phyloP scores from a whole-genome alignment of 2,329 filamentous ascomycete genomes.

The Endothia cerciana region DNA sequence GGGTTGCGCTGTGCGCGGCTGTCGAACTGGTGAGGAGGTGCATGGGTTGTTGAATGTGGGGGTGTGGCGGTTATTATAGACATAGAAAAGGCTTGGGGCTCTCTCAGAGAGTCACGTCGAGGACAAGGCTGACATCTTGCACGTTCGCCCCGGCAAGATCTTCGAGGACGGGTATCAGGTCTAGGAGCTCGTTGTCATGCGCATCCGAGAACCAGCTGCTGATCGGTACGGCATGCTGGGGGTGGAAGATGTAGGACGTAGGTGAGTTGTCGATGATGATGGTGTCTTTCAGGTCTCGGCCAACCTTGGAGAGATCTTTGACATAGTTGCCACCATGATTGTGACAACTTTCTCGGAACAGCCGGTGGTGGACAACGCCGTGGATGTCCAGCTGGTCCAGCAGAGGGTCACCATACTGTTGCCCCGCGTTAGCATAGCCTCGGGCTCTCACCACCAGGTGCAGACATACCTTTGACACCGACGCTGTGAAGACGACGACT shows the following conservation, averaged over 20 bases:
- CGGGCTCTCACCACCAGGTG: not conserved
- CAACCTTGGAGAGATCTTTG: constrained; percentile 97
- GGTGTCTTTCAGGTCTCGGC: constrained; percentile 91
- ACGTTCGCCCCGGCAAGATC: constrained; percentile 89
- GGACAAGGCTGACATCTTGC: constrained; percentile 93
- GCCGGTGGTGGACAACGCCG: constrained; percentile 89
- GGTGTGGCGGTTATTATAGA: constrained; percentile 32
- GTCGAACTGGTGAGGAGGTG: constrained; percentile 23
- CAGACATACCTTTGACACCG: constrained; percentile 83
- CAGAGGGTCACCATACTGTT: constrained; percentile 90
- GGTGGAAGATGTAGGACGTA: constrained; percentile 99
- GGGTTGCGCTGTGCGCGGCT: constrained; percentile 22
- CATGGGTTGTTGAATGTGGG: constrained; percentile 31
- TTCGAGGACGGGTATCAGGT: constrained; percentile 97
- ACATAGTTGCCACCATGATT: constrained; percentile 99
- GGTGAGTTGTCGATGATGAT: constrained; percentile 99
- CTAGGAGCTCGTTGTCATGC: constrained; percentile 97
- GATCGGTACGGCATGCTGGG: constrained; percentile 97
- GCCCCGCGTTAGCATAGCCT: constrained; percentile 24
- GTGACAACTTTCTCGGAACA: constrained; percentile 98
- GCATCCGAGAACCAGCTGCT: constrained; percentile 99
- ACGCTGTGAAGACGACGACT: constrained; percentile 97
- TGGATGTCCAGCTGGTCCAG: constrained; percentile 97
- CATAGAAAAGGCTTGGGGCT: constrained; percentile 38
- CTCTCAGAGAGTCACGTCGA: constrained; percentile 80